Evolutionary conservation across 208 protist species (phyloP), one percentile per base, ranked within the genome.

Genomic region (Trypanosomatidae sp.): DNA sequence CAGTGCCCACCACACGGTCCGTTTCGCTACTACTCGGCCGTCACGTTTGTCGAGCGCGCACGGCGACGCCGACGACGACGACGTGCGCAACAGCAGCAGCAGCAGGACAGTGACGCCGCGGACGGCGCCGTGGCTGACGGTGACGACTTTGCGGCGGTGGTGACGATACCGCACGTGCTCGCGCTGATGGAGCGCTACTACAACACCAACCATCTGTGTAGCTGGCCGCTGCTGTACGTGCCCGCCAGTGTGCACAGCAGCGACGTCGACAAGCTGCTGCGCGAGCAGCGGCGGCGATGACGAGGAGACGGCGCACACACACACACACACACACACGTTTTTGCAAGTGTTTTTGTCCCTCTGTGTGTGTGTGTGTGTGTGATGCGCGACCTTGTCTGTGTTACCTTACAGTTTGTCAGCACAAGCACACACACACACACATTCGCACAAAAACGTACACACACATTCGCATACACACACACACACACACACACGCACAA

Each of bases 171-270:
- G 10, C 69, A 63, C 11, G 62, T 83, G 10, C 56, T 81, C 8
- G 58, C 62, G 15, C 48, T 88, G 13, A 84, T 84, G 22, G 71
- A 72, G 30, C 48, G 46, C 25, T 60, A 75, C 28, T 88, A 73
- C 56, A 57, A 80, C 48, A 84, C 71, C 18, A 27, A 53, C 6
- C 79, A 88, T 39, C 54, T 88, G 11, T 45, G 48, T 6, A 66
- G 57, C 45, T 88, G 79, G 71, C 71, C 74, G 49, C 60, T 84
- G 25, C 49, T 84, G 2, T 88, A 88, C 53, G 79, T 84, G 13
- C 73, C 73, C n/a, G 69, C 70, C 6, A 66, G 83, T 56, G 61
- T 88, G 37, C 70, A 58, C 35, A 26, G 48, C 26, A 55, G 48
- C n/a, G 79, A 88, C 37, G 61, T 88, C 41, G 56, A 67, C 24